Conservation (phyloP, 805 yeast genomes). For the Saccharomycopsis fibuligera region DNA sequence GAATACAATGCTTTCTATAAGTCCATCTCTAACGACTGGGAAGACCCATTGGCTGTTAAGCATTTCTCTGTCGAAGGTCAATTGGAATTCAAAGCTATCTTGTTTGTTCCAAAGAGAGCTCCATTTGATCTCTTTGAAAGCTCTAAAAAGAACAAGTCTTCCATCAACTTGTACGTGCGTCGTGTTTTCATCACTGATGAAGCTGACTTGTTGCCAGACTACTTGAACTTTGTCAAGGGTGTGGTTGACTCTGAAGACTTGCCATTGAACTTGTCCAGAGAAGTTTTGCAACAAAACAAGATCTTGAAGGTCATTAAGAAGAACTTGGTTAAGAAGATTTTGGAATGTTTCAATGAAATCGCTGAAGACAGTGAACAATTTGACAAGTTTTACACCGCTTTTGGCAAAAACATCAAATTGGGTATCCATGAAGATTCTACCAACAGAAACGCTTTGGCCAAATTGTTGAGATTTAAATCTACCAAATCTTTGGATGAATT, state of each 20-base stretch:
- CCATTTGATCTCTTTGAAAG: constrained; percentile 97
- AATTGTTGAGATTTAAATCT: constrained; percentile 93
- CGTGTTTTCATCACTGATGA: constrained; percentile 99
- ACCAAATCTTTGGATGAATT: constrained; percentile 91
- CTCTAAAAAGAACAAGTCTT: constrained; percentile 93
- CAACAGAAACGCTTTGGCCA: constrained; percentile 93
- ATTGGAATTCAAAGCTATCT: constrained; percentile 96
- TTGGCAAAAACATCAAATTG: constrained; percentile 95
- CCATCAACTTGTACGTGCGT: constrained; percentile 97
- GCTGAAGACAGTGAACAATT: constrained; percentile 99
- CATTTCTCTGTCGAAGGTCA: constrained; percentile 99
- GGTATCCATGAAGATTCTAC: constrained; percentile 99
- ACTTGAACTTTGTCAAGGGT: constrained; percentile 97
- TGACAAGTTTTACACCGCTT: constrained; percentile 96
- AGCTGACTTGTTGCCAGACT: constrained; percentile 98
- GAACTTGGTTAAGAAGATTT: constrained; percentile 97
- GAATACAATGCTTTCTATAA: constrained; percentile 99
- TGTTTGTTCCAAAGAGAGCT: constrained; percentile 98
- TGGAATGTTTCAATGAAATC: constrained; percentile 98
- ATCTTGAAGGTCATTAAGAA: constrained; percentile 98
- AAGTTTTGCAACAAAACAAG: constrained; percentile 99
- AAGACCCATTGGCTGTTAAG: constrained; percentile 98
- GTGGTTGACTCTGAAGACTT: constrained; percentile 99
- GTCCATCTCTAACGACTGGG: constrained; percentile 99
- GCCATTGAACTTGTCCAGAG: constrained; percentile 99